Evolutionary conservation across 2,329 filamentous ascomycete genomes (phyloP).

Genomic region (Monilinia laxa): DNA sequence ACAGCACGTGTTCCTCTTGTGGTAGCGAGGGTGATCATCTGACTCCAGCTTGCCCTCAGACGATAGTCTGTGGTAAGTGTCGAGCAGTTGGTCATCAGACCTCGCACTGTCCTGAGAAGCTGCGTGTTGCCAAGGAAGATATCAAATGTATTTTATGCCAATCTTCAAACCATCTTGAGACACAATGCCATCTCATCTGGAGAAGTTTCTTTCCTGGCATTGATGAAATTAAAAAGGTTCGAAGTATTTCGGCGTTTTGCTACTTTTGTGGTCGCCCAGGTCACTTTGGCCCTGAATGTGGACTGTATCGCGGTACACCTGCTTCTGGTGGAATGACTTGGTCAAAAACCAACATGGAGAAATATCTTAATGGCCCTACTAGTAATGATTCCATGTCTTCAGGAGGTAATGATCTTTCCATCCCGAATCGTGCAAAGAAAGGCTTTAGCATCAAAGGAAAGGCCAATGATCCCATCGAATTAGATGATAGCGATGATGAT

Average conservation of each 20-base stretch:
- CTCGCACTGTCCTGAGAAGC: slow-evolving; percentile 55
- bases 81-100: slow-evolving; percentile 59
- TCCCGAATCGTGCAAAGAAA: slow-evolving; percentile 27
- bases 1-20: slow-evolving; percentile 51
- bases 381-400: slow-evolving; percentile 32
- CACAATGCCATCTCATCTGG: slow-evolving; percentile 61
- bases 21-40: slow-evolving; percentile 46
- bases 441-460: slow-evolving; percentile 39
- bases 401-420: slow-evolving; percentile 36
- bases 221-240: slow-evolving; percentile 49
- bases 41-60: slow-evolving; percentile 51
- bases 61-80: slow-evolving; percentile 57
- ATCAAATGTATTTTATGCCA: slow-evolving; percentile 61
- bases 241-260: slow-evolving; percentile 52
- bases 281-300: slow-evolving; percentile 60
- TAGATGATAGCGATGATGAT: slow-evolving; percentile 37
- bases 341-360: slow-evolving; percentile 50
- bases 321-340: slow-evolving; percentile 49
- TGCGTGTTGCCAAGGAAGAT: slow-evolving; percentile 53
- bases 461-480: slow-evolving; percentile 36
- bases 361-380: slow-evolving; percentile 51
- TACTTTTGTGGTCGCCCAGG: slow-evolving; percentile 54
- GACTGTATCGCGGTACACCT: slow-evolving; percentile 29
- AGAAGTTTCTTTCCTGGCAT: slow-evolving; percentile 51
- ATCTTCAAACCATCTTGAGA: slow-evolving; percentile 56